Percentiles rank a stretch among this genome's conserved stretches.
Evolutionary conservation across 306 rosid species (phyloP).

Genomic region (Malus asiatica): DNA sequence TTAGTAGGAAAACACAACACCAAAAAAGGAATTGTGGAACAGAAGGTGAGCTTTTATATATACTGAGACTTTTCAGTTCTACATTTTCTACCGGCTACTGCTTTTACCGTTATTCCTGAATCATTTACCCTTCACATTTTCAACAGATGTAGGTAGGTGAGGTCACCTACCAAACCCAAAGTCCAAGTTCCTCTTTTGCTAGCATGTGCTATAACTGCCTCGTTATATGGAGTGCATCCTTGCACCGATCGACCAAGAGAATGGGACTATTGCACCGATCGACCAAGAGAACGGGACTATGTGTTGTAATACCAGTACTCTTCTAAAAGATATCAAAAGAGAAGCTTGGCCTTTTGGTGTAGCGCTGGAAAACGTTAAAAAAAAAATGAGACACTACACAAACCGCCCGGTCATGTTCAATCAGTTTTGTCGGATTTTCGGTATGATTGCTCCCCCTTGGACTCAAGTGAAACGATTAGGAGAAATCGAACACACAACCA

Average conservation of each 20-base stretch:
- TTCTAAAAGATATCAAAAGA: too few relatives aligned
- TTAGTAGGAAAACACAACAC: background rate
- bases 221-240: background rate
- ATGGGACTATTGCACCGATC: background rate
- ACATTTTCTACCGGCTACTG: too few relatives aligned
- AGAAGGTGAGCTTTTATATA: background rate
- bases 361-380: background rate
- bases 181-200: background rate
- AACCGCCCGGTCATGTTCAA: too few relatives aligned
- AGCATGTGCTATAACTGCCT: background rate
- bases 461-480: too few relatives aligned
- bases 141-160: background rate
- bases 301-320: too few relatives aligned
- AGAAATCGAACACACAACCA: too few relatives aligned
- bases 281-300: background rate
- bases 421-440: too few relatives aligned
- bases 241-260: too few relatives aligned
- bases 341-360: background rate
- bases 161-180: background rate
- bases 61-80: too few relatives aligned
- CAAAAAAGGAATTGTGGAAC: slow-evolving; percentile 12
- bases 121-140: background rate
- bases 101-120: too few relatives aligned
- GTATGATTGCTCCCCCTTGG: too few relatives aligned
- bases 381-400: background rate